A percentile compares a stretch with the other conserved stretches of the same genome.
phyloP scores from a whole-genome alignment of 495 filamentous ascomycete genomes.

The Penicillium crystallinum region DNA sequence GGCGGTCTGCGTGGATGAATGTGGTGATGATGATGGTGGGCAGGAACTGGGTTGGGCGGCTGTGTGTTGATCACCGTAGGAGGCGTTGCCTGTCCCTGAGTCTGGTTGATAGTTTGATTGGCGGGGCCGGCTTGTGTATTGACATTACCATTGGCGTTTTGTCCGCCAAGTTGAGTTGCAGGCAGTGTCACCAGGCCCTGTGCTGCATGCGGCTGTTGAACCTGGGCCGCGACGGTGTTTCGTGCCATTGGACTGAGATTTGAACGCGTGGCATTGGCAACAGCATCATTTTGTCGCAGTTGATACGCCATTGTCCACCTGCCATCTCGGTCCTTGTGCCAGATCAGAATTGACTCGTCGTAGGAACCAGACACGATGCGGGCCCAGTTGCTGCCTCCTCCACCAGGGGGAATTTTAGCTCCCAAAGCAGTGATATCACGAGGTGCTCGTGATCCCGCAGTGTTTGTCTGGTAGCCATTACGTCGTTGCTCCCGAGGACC shows the following conservation, averaged over 20 bases:
- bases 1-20: slow-evolving; percentile 10
- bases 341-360: slow-evolving; percentile 91
- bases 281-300: slow-evolving; percentile 64
- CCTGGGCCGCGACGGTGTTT: slow-evolving; percentile 17
- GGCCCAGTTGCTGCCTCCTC: slow-evolving; percentile 77
- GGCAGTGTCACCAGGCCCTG: slow-evolving; percentile 13
- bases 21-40: slow-evolving; percentile 21
- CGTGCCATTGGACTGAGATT: slow-evolving; percentile 18
- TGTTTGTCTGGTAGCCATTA: slow-evolving; percentile 53
- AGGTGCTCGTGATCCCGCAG: slow-evolving; percentile 64
- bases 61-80: background rate
- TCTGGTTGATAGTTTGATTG: background rate
- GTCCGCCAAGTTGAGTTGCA: background rate
- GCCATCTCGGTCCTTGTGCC: slow-evolving; percentile 77
- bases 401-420: slow-evolving; percentile 80
- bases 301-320: slow-evolving; percentile 69
- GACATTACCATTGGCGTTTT: background rate
- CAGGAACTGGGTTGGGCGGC: background rate
- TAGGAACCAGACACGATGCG: slow-evolving; percentile 94
- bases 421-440: slow-evolving; percentile 72
- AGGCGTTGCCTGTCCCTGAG: background rate
- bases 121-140: background rate
- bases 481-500: slow-evolving; percentile 41
- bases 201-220: slow-evolving; percentile 26
- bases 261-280: slow-evolving; percentile 34